Evolutionary conservation across 169 alveolate species (phyloP).

Genomic region (Cryptosporidium felis): DNA sequence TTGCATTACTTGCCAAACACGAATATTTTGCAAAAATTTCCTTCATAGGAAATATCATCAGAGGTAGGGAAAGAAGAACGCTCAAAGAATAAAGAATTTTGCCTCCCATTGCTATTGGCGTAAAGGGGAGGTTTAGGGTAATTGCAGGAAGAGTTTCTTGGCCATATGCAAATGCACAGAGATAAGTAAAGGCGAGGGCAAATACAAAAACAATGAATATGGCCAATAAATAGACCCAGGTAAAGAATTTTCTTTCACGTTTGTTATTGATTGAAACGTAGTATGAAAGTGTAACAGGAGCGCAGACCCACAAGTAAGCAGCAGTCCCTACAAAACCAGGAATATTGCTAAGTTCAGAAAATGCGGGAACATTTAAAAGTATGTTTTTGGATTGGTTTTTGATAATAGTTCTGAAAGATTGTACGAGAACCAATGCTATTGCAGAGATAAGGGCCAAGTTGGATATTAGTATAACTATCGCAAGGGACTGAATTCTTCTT

Average conservation of each 20-base stretch:
- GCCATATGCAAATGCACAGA: conserved; percentile 70
- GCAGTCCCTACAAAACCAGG: conserved; percentile 70
- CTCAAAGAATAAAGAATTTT: conserved; percentile 42
- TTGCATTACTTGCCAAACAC: not conserved
- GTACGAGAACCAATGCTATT: conserved; percentile 11
- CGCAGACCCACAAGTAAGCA: conserved; percentile 70
- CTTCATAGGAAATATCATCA: conserved; percentile 47
- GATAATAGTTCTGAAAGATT: conserved; percentile 13
- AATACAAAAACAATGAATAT: conserved; percentile 45
- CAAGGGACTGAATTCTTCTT: conserved; percentile 34
- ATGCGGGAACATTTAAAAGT: conserved; percentile 7
- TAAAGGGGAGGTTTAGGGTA: conserved; percentile 47
- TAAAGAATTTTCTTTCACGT: conserved; percentile 21
- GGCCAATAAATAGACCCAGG: conserved; percentile 30
- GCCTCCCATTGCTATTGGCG: conserved; percentile 44
- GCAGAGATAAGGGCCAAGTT: conserved; percentile 47
- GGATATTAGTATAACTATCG: conserved; percentile 21
- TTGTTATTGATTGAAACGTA: conserved; percentile 7
- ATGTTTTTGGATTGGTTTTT: not conserved
- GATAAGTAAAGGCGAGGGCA: conserved; percentile 54
- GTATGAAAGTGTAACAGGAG: conserved; percentile 61
- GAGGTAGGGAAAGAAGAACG: conserved; percentile 49
- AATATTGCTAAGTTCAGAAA: not conserved
- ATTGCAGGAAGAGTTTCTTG: conserved; percentile 33
- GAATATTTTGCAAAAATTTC: conserved; percentile 55